Conservation (phyloP, 2,329 filamentous ascomycete species). For the Colletotrichum musae region DNA sequence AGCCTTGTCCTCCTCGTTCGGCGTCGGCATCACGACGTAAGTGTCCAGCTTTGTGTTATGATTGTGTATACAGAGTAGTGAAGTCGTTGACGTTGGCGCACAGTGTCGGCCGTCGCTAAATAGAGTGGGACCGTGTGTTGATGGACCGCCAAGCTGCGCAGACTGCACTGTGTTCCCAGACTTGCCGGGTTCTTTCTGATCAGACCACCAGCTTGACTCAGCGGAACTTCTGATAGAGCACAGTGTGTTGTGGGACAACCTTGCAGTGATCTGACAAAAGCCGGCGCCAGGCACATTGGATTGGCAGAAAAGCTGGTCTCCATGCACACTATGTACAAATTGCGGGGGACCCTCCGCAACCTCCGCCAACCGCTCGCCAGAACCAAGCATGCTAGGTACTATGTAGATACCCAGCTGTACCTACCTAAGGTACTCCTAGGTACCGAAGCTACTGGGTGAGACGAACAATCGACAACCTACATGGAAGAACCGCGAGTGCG, state of each 20-base stretch:
- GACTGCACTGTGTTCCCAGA: neutral
- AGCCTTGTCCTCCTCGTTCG: slow-evolving; percentile 9
- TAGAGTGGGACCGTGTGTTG: neutral
- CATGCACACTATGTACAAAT: slow-evolving; percentile 13
- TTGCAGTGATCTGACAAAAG: slow-evolving; percentile 23
- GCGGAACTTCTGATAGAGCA: slow-evolving; percentile 1
- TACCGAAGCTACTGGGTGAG: neutral
- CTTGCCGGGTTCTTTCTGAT: neutral
- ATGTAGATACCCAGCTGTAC: too few species aligned
- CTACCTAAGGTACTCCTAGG: neutral
- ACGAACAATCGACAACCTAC: too few species aligned
- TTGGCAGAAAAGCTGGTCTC: slow-evolving; percentile 22
- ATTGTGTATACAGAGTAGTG: too few species aligned
- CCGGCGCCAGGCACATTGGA: slow-evolving; percentile 13
- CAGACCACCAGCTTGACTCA: slow-evolving; percentile 20
- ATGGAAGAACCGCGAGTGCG: too few species aligned
- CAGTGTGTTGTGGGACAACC: slow-evolving; percentile 24
- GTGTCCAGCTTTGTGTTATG: neutral
- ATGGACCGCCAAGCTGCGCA: too few species aligned
- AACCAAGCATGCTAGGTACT: neutral
- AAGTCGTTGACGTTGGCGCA: slow-evolving; percentile 8
- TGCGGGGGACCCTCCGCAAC: slow-evolving; percentile 34
- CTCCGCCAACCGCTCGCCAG: slow-evolving; percentile 29
- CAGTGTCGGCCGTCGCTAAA: slow-evolving; percentile 9
- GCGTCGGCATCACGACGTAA: slow-evolving; percentile 10